A percentile compares a stretch with the other conserved stretches of the same genome.
Conservation (phyloP, 2,329 filamentous ascomycete genomes). For the Microsporum audouinii region DNA sequence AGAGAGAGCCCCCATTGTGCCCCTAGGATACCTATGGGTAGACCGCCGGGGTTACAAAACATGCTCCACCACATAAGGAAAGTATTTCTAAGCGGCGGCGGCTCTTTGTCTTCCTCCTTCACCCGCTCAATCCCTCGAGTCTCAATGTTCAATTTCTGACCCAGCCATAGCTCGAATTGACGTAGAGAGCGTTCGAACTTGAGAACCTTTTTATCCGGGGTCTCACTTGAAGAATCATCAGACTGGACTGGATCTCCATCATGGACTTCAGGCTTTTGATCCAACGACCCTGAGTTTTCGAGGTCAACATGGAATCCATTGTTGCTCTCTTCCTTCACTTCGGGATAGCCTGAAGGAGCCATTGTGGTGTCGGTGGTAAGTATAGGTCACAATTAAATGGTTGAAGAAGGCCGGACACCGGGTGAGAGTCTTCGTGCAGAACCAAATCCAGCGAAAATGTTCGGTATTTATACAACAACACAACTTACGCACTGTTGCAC, state of each 20-base stretch:
- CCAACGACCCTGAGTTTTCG: background rate
- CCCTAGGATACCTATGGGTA: slow-evolving; percentile 35
- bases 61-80: slow-evolving; percentile 38
- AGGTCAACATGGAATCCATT: background rate
- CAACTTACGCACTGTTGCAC: background rate
- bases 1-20: slow-evolving; percentile 39
- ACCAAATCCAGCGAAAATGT: background rate
- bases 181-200: slow-evolving; percentile 10
- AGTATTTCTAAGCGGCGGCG: slow-evolving; percentile 33
- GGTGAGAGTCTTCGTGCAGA: no score
- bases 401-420: no score
- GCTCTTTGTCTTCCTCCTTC: slow-evolving; percentile 33
- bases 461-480: background rate
- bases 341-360: background rate
- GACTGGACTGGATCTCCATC: background rate
- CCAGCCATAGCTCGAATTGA: slow-evolving; percentile 31
- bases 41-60: slow-evolving; percentile 33
- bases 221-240: background rate
- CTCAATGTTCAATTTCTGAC: slow-evolving; percentile 38
- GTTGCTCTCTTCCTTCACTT: background rate
- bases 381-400: background rate
- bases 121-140: slow-evolving; percentile 40
- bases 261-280: background rate
- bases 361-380: background rate
- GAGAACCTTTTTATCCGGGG: background rate